Evolutionary conservation across 345 rosid species (phyloP).

Genomic region (Atalantia buxifolia): DNA sequence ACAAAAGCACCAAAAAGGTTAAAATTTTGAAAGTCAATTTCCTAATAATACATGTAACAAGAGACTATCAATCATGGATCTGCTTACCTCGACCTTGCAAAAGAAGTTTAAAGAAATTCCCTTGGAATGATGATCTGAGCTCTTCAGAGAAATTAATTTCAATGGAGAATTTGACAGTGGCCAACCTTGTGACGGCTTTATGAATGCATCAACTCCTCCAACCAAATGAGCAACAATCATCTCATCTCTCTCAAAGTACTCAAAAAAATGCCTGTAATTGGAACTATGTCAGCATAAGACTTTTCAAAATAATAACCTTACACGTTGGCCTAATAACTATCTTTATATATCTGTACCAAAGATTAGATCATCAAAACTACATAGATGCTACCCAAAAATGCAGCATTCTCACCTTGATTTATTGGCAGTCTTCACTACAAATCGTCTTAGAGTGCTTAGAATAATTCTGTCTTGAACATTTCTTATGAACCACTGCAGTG

Average conservation of each 20-base stretch:
- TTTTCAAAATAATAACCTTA: neutral
- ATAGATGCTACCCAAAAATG: neutral
- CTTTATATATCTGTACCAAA: neutral
- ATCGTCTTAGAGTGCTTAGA: constrained; percentile 55
- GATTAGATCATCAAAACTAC: neutral
- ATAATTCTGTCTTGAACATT: constrained; percentile 70
- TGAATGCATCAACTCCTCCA: constrained; percentile 56
- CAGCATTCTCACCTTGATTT: constrained; percentile 49
- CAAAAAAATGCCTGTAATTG: constrained; percentile 55
- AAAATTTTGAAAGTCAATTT: neutral
- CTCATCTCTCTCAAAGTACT: constrained; percentile 69
- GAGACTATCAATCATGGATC: neutral
- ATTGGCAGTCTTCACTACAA: constrained; percentile 45
- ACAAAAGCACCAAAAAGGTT: neutral
- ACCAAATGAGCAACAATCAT: constrained; percentile 55
- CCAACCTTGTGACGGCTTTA: constrained; percentile 71
- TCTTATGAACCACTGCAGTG: constrained; percentile 63
- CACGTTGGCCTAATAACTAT: neutral
- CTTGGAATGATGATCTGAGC: constrained; percentile 38
- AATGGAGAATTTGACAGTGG: constrained; percentile 48
- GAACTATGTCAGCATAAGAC: constrained; percentile 5
- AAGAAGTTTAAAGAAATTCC: constrained; percentile 53
- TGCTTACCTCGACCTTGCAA: constrained; percentile 63
- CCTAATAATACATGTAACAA: neutral
- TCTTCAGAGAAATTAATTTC: constrained; percentile 48